Conservation (phyloP, 345 rosid species). For the Ceriops zippeliana region DNA sequence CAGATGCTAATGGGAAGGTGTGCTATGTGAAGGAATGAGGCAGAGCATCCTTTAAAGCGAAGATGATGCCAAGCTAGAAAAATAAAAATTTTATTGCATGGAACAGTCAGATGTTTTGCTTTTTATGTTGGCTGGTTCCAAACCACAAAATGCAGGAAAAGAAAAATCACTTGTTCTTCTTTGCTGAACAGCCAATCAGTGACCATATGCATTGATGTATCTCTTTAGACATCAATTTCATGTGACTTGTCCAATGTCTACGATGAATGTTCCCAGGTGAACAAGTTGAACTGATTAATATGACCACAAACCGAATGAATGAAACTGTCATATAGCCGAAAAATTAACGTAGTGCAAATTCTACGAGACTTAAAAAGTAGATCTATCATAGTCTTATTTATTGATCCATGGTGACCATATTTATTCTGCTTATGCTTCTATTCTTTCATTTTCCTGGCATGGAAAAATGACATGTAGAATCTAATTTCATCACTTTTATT, state of each 20-base stretch:
- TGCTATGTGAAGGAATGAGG: conserved; percentile 24
- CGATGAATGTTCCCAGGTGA: too few relatives aligned
- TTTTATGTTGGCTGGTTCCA: conserved; percentile 33
- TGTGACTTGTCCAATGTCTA: too few relatives aligned
- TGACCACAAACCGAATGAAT: too few relatives aligned
- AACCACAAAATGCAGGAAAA: conserved; percentile 31
- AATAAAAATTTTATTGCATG: conserved; percentile 14
- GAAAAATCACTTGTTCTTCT: conserved; percentile 8
- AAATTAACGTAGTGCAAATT: too few relatives aligned
- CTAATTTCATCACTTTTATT: background rate
- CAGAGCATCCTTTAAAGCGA: conserved; percentile 43
- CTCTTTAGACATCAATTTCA: background rate
- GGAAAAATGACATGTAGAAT: background rate
- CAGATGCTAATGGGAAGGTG: conserved; percentile 28
- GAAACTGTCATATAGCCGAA: too few relatives aligned
- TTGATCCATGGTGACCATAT: too few relatives aligned
- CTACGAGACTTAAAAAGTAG: too few relatives aligned
- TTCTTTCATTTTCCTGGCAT: background rate
- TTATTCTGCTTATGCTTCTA: too few relatives aligned
- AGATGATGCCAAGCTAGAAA: conserved; percentile 32
- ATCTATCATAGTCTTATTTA: too few relatives aligned
- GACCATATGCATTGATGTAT: conserved; percentile 17
- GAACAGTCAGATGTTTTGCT: conserved; percentile 18
- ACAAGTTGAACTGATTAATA: too few relatives aligned
- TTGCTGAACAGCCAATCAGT: conserved; percentile 9